Evolutionary conservation across 2,329 filamentous ascomycete species (phyloP).

Genomic region (Penicillium sp.): DNA sequence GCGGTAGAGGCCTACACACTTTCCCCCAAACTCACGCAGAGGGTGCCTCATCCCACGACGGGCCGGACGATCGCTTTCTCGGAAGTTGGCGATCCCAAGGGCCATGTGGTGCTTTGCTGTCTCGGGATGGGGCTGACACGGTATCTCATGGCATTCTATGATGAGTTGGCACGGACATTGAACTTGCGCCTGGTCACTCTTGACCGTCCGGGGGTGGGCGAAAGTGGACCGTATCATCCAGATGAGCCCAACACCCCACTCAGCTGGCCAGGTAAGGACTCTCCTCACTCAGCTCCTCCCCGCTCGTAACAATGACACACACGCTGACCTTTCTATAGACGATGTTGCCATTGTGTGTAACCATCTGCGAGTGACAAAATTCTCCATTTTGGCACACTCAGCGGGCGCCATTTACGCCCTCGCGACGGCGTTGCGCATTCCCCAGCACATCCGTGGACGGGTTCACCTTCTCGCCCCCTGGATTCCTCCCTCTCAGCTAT

Average conservation of each 20-base stretch:
- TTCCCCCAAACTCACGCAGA: constrained; percentile 79
- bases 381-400: constrained; percentile 92
- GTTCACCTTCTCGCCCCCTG: constrained; percentile 84
- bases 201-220: constrained; percentile 88
- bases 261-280: constrained; percentile 76
- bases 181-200: constrained; percentile 87
- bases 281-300: neutral
- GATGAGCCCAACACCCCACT: constrained; percentile 80
- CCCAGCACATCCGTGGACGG: constrained; percentile 86
- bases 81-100: constrained; percentile 87
- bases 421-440: constrained; percentile 89
- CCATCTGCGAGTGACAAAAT: constrained; percentile 84
- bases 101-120: constrained; percentile 90
- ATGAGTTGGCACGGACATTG: constrained; percentile 83
- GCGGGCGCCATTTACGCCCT: constrained; percentile 97
- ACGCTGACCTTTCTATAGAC: constrained; percentile 35
- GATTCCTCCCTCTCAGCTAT: constrained; percentile 95
- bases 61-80: constrained; percentile 90
- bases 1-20: constrained; percentile 80
- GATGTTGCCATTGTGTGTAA: constrained; percentile 95
- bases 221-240: constrained; percentile 70
- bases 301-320: neutral
- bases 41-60: constrained; percentile 76
- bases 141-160: constrained; percentile 95
- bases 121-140: constrained; percentile 96